Base-by-base conservation (phyloP, 2,329 filamentous ascomycete species). In the Fusarium sp. region DNA sequence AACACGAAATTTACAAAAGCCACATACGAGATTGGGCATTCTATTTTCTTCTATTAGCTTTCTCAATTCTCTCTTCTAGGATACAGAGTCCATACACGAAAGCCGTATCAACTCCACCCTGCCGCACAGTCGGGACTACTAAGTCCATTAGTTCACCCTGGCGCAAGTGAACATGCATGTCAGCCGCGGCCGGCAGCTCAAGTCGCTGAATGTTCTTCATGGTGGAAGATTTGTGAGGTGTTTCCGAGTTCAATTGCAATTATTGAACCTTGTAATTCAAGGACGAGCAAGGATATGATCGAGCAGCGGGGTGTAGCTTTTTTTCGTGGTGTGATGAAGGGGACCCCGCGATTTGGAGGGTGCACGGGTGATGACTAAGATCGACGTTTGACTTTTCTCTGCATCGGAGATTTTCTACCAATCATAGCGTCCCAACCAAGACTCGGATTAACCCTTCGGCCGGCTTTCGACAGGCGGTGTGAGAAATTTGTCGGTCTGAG, bases 81-180 rank as follows among this genome's bases (percentile, higher is more conserved):
- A 56, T 61, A 60, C 22, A 58, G 52, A 70, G 74, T 70, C 77
- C 84, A 84, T 78, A 89, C 88, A 80, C 86, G 88, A 65, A 86
- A 91, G 14, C 73, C 63, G 90, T 91, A 79, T 93, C 90, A 74
- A 93, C 90, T 59, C 92, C 92, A 74, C 91, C 91, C 68, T 86
- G 81, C 62, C 88, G 86, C 70, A 89, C 81, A 20, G 85, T 86
- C 40, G 87, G 87, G 52, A 84, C 84, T 25, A 89, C 88, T 36
- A 87, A 78, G 68, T 90, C 85, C 88, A 92, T 91, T 86, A 91
- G 89, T 68, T 88, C 85, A 22, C 88, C 92, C 81, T 94, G 90
- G 33, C 92, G 90, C 75, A 94, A 85, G 82, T 94, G 92, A 77
- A 94, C 92, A 77, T 92, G 91, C 83, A 93, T 90, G 82, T 93